Evolutionary conservation across 2,329 filamentous ascomycete genomes (phyloP).

Genomic region (Diaporthe capsici): DNA sequence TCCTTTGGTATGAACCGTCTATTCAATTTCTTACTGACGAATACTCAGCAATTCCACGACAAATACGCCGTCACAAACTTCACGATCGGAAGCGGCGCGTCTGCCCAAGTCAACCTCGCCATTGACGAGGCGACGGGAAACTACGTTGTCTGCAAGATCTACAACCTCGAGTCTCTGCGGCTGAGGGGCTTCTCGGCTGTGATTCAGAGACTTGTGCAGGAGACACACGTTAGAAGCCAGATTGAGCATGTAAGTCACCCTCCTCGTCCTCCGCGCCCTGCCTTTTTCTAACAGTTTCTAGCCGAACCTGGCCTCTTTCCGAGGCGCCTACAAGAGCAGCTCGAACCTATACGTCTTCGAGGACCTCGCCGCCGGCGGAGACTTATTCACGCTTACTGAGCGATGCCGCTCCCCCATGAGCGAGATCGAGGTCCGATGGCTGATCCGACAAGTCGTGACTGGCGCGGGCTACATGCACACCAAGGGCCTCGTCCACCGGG

Average conservation of each 20-base stretch:
- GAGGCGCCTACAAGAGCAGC: slow-evolving; percentile 64
- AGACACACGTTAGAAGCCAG: slow-evolving; percentile 67
- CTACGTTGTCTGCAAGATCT: slow-evolving; percentile 79
- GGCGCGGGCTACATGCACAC: slow-evolving; percentile 63
- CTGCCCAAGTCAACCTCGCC: slow-evolving; percentile 68
- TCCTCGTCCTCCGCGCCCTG: no score
- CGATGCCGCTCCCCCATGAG: slow-evolving; percentile 49
- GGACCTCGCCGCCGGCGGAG: slow-evolving; percentile 69
- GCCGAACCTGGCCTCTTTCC: slow-evolving; percentile 69
- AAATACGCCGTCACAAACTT: slow-evolving; percentile 64
- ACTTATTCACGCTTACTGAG: slow-evolving; percentile 64
- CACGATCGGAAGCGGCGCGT: slow-evolving; percentile 66
- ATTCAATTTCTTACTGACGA: slow-evolving; percentile 26
- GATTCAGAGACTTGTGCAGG: slow-evolving; percentile 58
- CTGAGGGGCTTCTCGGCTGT: slow-evolving; percentile 44
- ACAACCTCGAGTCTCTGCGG: slow-evolving; percentile 60
- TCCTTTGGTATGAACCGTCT: no score
- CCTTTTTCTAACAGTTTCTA: slow-evolving; percentile 46
- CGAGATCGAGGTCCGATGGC: slow-evolving; percentile 60
- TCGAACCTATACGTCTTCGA: slow-evolving; percentile 69
- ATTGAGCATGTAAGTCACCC: slow-evolving; percentile 63
- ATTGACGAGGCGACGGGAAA: slow-evolving; percentile 64
- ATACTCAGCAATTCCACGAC: slow-evolving; percentile 59
- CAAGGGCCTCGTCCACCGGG: slow-evolving; percentile 66
- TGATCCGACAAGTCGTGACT: slow-evolving; percentile 62